Base-by-base conservation (phyloP, 805 yeast genomes). In the Kuraishia borneana region DNA sequence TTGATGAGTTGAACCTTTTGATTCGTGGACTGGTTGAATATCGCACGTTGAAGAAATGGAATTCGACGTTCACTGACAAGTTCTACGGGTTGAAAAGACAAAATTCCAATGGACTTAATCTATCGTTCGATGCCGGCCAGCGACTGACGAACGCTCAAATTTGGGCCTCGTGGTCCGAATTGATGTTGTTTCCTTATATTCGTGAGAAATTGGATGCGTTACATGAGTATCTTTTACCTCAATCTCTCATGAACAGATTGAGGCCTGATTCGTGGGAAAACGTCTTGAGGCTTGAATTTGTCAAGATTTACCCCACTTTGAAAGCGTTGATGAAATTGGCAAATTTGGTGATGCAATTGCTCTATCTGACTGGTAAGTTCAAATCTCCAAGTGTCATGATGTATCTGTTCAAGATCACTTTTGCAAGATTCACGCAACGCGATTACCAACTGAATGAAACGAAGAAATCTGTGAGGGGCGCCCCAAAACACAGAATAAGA, bases 41-140 rank as follows among this genome's bases (percentile, higher is more conserved):
- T 63, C 66, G 70, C 40, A 83, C 78, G 44, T 53, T 89, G 32
- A 68, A 61, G 34, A 63, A 64, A 32, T 83, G 92, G 84, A 88
- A 83, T 46, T 73, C 94, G 0, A 73, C 92, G 2, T 84, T 89
- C 47, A 84, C 94, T 1, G 96, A 89, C 53, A 82, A 83, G 49
- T 89, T 89, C 50, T 89, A 89, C 50, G 97, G 96, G 2, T 57
- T 89, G 42, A 85, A 85, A 48, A 63, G 94, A 32, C 68, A 70
- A 20, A 58, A 56, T 37, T 53, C 38, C 4, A 28, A 40, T 21
- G 34, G 36, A 5, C 28, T 50, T 8, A 25, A 41, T 16, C 21
- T 32, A 22, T 41, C 47, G 32, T 55, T 77, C 3, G 79, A 76
- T 36, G 56, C 57, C 25, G 56, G 73, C 40, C 64, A 76, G 36